Evolutionary conservation across 2,329 filamentous ascomycete species (phyloP).

Genomic region (Cladosporium oxysporum): DNA sequence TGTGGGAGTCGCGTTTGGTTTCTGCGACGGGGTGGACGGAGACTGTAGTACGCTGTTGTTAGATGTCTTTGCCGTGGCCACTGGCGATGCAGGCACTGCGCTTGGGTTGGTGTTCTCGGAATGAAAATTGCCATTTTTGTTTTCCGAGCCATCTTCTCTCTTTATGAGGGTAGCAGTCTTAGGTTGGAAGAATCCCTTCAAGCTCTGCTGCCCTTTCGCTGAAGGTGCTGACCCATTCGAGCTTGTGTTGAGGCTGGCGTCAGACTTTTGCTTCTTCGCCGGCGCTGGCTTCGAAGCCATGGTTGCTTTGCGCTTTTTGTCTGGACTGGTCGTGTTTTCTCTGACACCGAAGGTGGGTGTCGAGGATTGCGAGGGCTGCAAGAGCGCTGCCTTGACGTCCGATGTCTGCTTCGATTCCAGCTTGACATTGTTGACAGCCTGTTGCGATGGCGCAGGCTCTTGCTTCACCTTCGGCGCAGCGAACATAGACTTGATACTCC

Average conservation of each 20-base stretch:
- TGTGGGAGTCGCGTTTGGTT: background rate
- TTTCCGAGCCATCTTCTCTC: too few species aligned
- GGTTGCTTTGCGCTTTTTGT: conserved; percentile 40
- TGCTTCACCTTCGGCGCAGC: conserved; percentile 45
- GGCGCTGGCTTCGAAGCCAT: conserved; percentile 33
- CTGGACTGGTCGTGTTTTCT: background rate
- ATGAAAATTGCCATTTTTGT: background rate
- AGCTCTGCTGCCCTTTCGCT: conserved; percentile 58
- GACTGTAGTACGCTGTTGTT: background rate
- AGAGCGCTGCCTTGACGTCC: background rate
- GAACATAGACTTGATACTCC: conserved; percentile 94
- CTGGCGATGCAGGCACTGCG: background rate
- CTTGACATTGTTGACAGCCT: background rate
- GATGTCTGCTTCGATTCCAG: background rate
- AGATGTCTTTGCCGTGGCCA: background rate
- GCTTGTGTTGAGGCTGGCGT: conserved; percentile 28
- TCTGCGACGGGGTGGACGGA: background rate
- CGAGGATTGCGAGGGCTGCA: background rate
- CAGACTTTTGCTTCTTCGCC: conserved; percentile 56
- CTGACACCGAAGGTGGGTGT: background rate
- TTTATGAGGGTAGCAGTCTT: conserved; percentile 40
- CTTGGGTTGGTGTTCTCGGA: background rate
- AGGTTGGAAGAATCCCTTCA: conserved; percentile 79
- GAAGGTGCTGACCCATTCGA: conserved; percentile 20
- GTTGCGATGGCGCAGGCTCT: conserved; percentile 5